phyloP scores from a whole-genome alignment of 371 early-diverging fungal genomes.

The Lichtheimia ornata region DNA sequence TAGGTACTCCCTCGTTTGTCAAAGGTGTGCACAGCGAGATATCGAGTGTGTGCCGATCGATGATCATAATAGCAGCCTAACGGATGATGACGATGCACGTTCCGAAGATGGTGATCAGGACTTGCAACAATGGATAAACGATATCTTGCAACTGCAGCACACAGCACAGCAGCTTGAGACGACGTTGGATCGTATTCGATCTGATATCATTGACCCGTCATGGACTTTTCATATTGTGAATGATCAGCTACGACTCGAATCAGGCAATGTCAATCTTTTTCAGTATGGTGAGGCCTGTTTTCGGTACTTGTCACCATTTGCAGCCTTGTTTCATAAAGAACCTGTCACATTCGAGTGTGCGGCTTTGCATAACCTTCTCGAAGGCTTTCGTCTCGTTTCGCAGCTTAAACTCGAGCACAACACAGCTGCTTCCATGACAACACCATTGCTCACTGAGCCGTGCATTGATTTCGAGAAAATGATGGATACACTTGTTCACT shows the following conservation, averaged over 20 bases:
- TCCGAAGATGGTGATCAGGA: not conserved
- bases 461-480: not conserved
- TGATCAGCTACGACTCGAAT: constrained; percentile 13
- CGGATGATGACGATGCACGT: not conserved
- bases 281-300: constrained; percentile 6
- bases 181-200: not conserved
- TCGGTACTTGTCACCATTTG: constrained; percentile 17
- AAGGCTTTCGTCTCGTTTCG: constrained; percentile 3
- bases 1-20: constrained; percentile 4
- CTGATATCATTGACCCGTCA: not conserved
- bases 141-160: not conserved
- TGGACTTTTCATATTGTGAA: constrained; percentile 17
- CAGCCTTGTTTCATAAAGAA: constrained; percentile 11
- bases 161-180: not conserved
- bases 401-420: not conserved
- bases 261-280: constrained; percentile 6
- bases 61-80: not conserved
- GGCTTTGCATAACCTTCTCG: not conserved
- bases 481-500: not conserved
- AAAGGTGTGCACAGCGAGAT: not conserved
- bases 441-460: not conserved
- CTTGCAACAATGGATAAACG: not conserved
- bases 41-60: constrained; percentile 3
- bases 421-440: not conserved
- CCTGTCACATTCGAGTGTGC: constrained; percentile 1